Conservation (phyloP, 164 flowering plant genomes). For the Vitis amurensis region DNA sequence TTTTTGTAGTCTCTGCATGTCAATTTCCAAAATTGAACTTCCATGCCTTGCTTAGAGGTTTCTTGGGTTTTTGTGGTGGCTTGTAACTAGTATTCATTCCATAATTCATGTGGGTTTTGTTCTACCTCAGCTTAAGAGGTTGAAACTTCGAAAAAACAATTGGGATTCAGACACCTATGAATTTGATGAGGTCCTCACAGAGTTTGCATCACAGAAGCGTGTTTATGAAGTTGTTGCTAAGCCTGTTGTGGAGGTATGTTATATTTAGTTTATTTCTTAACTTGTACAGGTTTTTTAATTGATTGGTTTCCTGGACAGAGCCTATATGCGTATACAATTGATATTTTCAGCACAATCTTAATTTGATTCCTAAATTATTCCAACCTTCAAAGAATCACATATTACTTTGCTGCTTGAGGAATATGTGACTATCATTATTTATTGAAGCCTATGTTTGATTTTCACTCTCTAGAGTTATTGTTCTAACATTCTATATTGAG, state of each 20-base stretch:
- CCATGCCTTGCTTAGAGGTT: background rate
- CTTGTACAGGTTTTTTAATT: background rate
- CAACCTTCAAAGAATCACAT: no score
- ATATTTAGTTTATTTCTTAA: background rate
- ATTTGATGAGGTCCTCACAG: slow-evolving; percentile 99
- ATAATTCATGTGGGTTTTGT: slow-evolving; percentile 6
- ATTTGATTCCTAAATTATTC: no score
- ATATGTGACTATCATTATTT: no score
- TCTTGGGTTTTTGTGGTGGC: background rate
- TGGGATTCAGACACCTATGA: slow-evolving; percentile 98
- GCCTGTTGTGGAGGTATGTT: slow-evolving; percentile 96
- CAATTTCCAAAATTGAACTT: no score
- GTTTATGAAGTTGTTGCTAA: slow-evolving; percentile 98
- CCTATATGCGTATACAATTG: no score
- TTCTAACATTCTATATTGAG: no score
- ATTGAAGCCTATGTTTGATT: no score
- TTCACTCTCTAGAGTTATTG: no score
- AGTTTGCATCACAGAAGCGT: slow-evolving; percentile 97
- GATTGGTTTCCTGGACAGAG: background rate
- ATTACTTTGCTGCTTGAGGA: no score
- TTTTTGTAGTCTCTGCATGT: background rate
- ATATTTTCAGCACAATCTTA: no score
- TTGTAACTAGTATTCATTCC: background rate
- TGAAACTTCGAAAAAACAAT: slow-evolving; percentile 91
- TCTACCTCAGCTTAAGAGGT: slow-evolving; percentile 77